These are phyloP conservation scores for Monilinia laxa DNA, from an alignment of 2,329 filamentous ascomycete genomes.

Conservation along the genomic window DNA sequence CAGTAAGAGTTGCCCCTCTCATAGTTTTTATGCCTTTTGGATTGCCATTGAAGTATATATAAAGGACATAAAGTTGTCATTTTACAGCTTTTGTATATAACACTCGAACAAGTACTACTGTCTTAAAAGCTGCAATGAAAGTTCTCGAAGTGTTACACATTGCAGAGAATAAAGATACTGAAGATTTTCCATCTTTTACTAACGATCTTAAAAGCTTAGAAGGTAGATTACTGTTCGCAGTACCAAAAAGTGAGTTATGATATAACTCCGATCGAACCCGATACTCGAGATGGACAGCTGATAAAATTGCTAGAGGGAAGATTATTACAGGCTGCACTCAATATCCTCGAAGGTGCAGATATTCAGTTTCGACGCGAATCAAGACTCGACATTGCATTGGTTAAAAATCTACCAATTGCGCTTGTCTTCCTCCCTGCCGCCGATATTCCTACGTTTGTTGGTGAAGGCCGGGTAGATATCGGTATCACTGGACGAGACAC, in stretches of 20 bases:
- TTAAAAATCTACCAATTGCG: constrained; percentile 94
- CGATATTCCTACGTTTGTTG: constrained; percentile 96
- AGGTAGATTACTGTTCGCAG: constrained; percentile 89
- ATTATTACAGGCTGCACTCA: constrained; percentile 81
- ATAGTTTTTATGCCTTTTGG: constrained; percentile 27
- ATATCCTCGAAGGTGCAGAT: constrained; percentile 89
- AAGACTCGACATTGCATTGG: constrained; percentile 93
- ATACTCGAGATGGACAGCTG: constrained; percentile 23
- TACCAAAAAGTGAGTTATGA: constrained; percentile 85
- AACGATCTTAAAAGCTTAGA: constrained; percentile 64
- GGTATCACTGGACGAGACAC: constrained; percentile 95
- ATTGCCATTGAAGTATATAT: constrained; percentile 6
- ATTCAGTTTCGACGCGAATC: constrained; percentile 96
- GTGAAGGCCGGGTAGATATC: constrained; percentile 87
- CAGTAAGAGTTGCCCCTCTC: constrained; percentile 46
- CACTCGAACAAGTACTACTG: background rate
- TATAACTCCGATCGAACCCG: constrained; percentile 22
- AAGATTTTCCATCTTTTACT: constrained; percentile 43
- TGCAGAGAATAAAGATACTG: constrained; percentile 47
- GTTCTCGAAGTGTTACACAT: constrained; percentile 2
- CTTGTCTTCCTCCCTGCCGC: constrained; percentile 95
- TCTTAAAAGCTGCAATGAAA: constrained; percentile 10
- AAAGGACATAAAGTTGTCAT: background rate
- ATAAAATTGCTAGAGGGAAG: constrained; percentile 70
- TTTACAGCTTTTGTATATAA: background rate